Percentiles rank a stretch among this genome's conserved stretches.
These are phyloP conservation scores for Ambrosiella cleistominuta DNA, from an alignment of 2,329 filamentous ascomycete species.

Conservation along the genomic window DNA sequence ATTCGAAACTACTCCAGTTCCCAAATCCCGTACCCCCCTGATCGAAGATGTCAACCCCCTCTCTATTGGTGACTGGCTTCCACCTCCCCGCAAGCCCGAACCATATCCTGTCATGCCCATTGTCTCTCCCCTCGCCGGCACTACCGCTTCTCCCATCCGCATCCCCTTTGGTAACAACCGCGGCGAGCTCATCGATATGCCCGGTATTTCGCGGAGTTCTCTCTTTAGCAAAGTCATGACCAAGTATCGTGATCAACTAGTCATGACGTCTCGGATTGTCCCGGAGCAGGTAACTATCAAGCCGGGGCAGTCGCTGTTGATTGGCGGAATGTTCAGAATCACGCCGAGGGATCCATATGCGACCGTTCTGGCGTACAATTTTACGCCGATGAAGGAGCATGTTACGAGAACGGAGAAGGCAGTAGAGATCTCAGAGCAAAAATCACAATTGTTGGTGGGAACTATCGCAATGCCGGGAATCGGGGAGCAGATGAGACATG, in stretches of 20 bases:
- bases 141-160: constrained; percentile 86
- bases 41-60: constrained; percentile 15
- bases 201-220: constrained; percentile 59
- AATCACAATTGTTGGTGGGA: constrained; percentile 36
- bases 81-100: constrained; percentile 54
- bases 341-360: constrained; percentile 49
- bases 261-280: constrained; percentile 62
- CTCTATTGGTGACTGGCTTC: constrained; percentile 44
- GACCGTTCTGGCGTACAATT: constrained; percentile 66
- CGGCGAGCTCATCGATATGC: constrained; percentile 85
- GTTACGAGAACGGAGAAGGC: constrained; percentile 68
- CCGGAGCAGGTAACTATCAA: constrained; percentile 60
- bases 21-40: constrained; percentile 13
- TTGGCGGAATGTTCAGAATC: constrained; percentile 76
- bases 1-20: neutral
- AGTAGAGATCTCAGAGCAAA: constrained; percentile 49
- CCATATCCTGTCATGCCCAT: constrained; percentile 72
- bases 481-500: constrained; percentile 43
- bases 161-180: constrained; percentile 73
- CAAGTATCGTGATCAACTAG: constrained; percentile 45
- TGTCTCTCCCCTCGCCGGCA: constrained; percentile 74
- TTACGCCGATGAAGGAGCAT: constrained; percentile 63
- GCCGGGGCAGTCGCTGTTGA: constrained; percentile 59
- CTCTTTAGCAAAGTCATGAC: constrained; percentile 55
- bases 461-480: constrained; percentile 45